phyloP scores from a whole-genome alignment of 768 basidiomycete genomes.

The Pholiota molesta region DNA sequence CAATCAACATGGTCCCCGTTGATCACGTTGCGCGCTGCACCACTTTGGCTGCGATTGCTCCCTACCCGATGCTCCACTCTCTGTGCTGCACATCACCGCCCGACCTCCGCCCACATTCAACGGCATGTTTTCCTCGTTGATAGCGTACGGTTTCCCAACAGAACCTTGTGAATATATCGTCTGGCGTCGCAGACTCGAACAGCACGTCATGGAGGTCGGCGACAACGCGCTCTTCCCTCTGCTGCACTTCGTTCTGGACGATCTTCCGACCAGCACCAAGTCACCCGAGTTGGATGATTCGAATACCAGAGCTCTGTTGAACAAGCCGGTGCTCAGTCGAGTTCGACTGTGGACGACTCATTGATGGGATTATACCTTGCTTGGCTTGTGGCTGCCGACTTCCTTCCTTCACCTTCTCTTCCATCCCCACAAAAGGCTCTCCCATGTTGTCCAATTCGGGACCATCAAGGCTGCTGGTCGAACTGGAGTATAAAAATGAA shows the following conservation, averaged over 20 bases:
- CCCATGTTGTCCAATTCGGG: slow-evolving; percentile 47
- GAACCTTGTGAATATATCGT: slow-evolving; percentile 84
- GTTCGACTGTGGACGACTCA: slow-evolving; percentile 69
- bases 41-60: slow-evolving; percentile 69
- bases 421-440: slow-evolving; percentile 43
- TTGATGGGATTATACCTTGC: slow-evolving; percentile 88
- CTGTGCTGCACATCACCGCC: slow-evolving; percentile 86
- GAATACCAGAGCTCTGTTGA: slow-evolving; percentile 74
- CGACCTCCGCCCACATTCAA: slow-evolving; percentile 90
- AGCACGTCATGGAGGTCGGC: slow-evolving; percentile 91
- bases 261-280: slow-evolving; percentile 95
- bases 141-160: slow-evolving; percentile 79
- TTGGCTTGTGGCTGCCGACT: slow-evolving; percentile 88
- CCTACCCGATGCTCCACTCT: slow-evolving; percentile 45
- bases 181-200: slow-evolving; percentile 92
- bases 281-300: slow-evolving; percentile 87
- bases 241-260: slow-evolving; percentile 96
- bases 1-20: slow-evolving; percentile 97
- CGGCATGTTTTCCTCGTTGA: slow-evolving; percentile 72
- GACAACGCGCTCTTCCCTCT: slow-evolving; percentile 98
- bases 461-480: slow-evolving; percentile 68
- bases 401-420: slow-evolving; percentile 63
- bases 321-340: slow-evolving; percentile 38
- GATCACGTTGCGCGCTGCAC: slow-evolving; percentile 91
- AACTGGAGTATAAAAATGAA: slow-evolving; percentile 49